Evolutionary conservation across 352 stramenopile genomes (phyloP).

Genomic region (Phytopythium kandeliae): DNA sequence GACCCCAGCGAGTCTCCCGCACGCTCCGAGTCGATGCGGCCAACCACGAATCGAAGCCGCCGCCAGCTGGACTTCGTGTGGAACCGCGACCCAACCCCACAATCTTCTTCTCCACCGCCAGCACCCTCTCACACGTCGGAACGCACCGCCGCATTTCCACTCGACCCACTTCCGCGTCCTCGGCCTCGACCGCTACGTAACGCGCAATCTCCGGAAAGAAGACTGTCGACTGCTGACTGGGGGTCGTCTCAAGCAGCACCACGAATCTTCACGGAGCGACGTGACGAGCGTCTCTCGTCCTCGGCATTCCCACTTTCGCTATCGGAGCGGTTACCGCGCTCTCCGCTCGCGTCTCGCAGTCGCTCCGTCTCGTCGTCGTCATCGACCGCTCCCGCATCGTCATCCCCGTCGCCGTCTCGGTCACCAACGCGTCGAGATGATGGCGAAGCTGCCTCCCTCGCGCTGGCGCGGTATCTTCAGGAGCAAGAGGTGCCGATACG

Average conservation of each 20-base stretch:
- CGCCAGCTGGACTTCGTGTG: constrained; percentile 5
- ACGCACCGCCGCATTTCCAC: not conserved
- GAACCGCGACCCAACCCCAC: not conserved
- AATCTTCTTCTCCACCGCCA: not conserved
- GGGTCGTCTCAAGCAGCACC: not conserved
- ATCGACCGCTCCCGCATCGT: constrained; percentile 11
- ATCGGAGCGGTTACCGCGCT: not conserved
- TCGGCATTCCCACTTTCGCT: not conserved
- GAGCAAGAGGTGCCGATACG: constrained; percentile 46
- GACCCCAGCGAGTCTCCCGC: not conserved
- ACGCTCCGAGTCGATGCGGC: constrained; percentile 4
- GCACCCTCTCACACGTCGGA: not conserved
- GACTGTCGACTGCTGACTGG: not conserved
- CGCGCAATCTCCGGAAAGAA: not conserved
- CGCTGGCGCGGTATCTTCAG: constrained; percentile 57
- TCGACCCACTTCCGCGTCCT: not conserved
- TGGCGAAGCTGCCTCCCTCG: constrained; percentile 59
- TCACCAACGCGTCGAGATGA: constrained; percentile 18
- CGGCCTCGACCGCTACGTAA: not conserved
- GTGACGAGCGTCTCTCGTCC: not conserved
- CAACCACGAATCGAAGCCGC: constrained; percentile 4
- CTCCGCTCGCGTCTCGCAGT: not conserved
- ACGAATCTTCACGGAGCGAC: not conserved
- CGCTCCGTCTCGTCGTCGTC: constrained; percentile 12
- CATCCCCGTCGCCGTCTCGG: constrained; percentile 14